phyloP scores from a whole-genome alignment of 2,329 filamentous ascomycete species.

The Alternaria brassicae region DNA sequence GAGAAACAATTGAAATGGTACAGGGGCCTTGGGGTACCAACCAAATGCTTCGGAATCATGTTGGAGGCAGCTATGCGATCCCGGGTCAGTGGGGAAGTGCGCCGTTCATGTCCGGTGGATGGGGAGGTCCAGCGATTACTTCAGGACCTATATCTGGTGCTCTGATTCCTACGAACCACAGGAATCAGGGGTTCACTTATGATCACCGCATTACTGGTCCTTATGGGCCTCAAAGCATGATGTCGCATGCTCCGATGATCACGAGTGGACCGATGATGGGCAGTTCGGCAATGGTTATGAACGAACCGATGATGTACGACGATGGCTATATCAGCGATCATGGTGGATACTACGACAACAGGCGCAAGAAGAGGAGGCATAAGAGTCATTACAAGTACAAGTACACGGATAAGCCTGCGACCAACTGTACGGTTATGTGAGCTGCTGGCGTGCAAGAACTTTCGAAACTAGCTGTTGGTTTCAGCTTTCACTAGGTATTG shows the following conservation, averaged over 20 bases:
- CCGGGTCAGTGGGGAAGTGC: slow-evolving; percentile 38
- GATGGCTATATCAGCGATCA: slow-evolving; percentile 18
- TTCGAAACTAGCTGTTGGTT: neutral
- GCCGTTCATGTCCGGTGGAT: slow-evolving; percentile 21
- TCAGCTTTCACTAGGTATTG: neutral
- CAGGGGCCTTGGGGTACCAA: slow-evolving; percentile 44
- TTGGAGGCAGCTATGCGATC: slow-evolving; percentile 35
- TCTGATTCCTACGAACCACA: slow-evolving; percentile 18
- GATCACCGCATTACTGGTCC: slow-evolving; percentile 33
- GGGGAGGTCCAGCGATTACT: slow-evolving; percentile 15
- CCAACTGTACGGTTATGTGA: slow-evolving; percentile 34
- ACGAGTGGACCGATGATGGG: slow-evolving; percentile 2
- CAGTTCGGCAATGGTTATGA: slow-evolving; percentile 8
- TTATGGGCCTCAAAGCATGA: slow-evolving; percentile 19
- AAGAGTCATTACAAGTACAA: slow-evolving; percentile 32
- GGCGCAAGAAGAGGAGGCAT: slow-evolving; percentile 22
- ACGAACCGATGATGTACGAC: slow-evolving; percentile 4
- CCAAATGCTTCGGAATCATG: slow-evolving; percentile 37
- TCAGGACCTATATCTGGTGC: slow-evolving; percentile 21
- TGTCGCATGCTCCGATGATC: slow-evolving; percentile 6
- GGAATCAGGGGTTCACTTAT: slow-evolving; percentile 12
- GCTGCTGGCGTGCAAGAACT: neutral
- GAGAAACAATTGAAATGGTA: slow-evolving; percentile 42
- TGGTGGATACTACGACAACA: slow-evolving; percentile 9
- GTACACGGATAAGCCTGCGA: slow-evolving; percentile 27